These are phyloP conservation scores for Suillus decipiens DNA, from an alignment of 768 basidiomycete species.

Conservation along the genomic window DNA sequence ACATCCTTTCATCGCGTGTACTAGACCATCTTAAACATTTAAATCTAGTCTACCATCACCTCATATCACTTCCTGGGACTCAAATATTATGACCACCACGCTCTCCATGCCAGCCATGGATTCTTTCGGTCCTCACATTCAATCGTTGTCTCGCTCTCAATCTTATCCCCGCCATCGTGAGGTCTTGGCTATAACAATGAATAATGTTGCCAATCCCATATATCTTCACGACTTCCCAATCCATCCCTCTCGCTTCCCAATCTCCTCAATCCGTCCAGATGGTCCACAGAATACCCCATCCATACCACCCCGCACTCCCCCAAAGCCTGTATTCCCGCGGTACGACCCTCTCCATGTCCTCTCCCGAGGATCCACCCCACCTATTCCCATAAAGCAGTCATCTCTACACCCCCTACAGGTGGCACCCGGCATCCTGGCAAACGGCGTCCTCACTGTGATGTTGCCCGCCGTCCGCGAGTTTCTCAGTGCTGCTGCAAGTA, in stretches of 20 bases:
- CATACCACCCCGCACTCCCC: constrained; percentile 24
- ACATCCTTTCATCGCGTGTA: constrained; percentile 8
- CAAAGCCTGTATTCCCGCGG: constrained; percentile 29
- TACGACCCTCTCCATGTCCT: constrained; percentile 35
- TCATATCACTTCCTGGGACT: constrained; percentile 1
- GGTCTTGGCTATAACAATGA: constrained; percentile 6
- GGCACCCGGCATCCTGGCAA: constrained; percentile 37
- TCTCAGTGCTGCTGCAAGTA: constrained; percentile 44
- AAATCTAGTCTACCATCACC: constrained; percentile 1
- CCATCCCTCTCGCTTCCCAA: constrained; percentile 32
- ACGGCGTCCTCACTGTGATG: constrained; percentile 46
- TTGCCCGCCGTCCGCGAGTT: constrained; percentile 51
- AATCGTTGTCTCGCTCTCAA: not conserved
- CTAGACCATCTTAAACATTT: not conserved
- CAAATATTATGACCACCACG: not conserved
- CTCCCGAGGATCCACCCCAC: constrained; percentile 22
- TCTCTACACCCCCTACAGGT: constrained; percentile 27
- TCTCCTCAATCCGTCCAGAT: constrained; percentile 40
- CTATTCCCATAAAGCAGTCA: constrained; percentile 21
- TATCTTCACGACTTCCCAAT: not conserved
- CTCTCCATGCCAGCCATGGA: not conserved
- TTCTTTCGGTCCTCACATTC: not conserved
- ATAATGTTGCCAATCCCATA: not conserved
- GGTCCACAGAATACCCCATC: constrained; percentile 24
- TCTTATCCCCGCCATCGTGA: constrained; percentile 1